Evolutionary conservation across 2,329 filamentous ascomycete genomes (phyloP), one percentile per base, ranked within the genome.

Genomic region (Microcyclosporella mali): DNA sequence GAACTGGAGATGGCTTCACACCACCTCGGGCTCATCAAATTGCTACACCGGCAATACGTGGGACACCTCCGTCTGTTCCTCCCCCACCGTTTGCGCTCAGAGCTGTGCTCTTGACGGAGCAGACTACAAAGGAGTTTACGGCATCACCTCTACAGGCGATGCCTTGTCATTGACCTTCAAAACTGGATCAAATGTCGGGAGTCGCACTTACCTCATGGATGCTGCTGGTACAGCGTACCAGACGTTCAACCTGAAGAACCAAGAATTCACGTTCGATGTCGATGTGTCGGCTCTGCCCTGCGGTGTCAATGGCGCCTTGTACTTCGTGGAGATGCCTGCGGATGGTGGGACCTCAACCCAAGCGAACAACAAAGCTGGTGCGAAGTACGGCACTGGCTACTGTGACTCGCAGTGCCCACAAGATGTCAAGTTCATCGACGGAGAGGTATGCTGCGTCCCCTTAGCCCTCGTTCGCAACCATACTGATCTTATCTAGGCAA

Each of bases 211-310:
- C 62, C 71, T 85, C 49, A 75, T 85, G 69, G 73, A 75, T 11
- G 39, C 32, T 3, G 33, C 34, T 10, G 75, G 80, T 33, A 70
- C 69, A 53, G 75, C 74, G 46, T 86, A 86, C 64, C 67, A 84
- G 66, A 73, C 75, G 59, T 81, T 85, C 66, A 72, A 77, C 46
- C 70, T 85, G 45, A 70, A 79, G 41, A 79, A 78, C 65, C 74
- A 81, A 58, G 82, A 86, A 64, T 81, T 86, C 66, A 81, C 79
- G 41, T 84, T 86, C 49, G 81, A 85, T 42, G 81, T 85, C 18
- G 82, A 86, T 59, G 77, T 84, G 33, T 84, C 81, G 31, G 73
- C 75, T 54, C 69, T 84, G 15, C 75, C 77, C 46, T 87, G 83
- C 57, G 83, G 83, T 47, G 66, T 86, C 70, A 73, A 87, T 64